These are phyloP conservation scores for Salvia sclarea DNA, from an alignment of 305 asterid species.

Conservation along the genomic window DNA sequence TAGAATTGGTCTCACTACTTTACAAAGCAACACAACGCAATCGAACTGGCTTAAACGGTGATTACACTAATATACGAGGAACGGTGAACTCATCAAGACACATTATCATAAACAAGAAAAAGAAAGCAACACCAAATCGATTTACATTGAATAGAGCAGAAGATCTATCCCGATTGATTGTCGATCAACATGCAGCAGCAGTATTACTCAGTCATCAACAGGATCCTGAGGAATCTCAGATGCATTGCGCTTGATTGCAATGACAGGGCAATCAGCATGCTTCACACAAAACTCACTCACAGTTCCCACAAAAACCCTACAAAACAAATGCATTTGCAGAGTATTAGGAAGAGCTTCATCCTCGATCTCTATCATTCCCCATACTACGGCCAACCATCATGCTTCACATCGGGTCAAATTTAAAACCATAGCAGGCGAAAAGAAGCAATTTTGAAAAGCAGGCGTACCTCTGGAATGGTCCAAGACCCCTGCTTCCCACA, in stretches of 20 bases:
- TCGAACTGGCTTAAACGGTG: background rate
- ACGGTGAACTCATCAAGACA: too few relatives aligned
- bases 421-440: background rate
- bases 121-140: conserved; percentile 6
- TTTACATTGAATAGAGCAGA: conserved; percentile 9
- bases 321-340: conserved; percentile 11
- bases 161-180: background rate
- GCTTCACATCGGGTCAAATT: background rate
- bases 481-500: conserved; percentile 86
- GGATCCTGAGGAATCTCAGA: conserved; percentile 78
- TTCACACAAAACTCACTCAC: conserved; percentile 84
- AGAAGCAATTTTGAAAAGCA: background rate
- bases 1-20: background rate
- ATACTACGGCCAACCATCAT: background rate
- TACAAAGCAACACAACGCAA: conserved; percentile 26
- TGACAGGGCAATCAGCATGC: conserved; percentile 91
- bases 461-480: conserved; percentile 82
- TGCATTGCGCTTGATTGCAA: conserved; percentile 72
- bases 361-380: background rate
- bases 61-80: background rate
- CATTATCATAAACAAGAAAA: too few relatives aligned
- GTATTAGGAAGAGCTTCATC: background rate
- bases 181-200: conserved; percentile 8
- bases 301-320: conserved; percentile 89
- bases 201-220: conserved; percentile 58